Base-by-base conservation (phyloP, 192 early-diverging fungal genomes). In the Dispira parvispora region DNA sequence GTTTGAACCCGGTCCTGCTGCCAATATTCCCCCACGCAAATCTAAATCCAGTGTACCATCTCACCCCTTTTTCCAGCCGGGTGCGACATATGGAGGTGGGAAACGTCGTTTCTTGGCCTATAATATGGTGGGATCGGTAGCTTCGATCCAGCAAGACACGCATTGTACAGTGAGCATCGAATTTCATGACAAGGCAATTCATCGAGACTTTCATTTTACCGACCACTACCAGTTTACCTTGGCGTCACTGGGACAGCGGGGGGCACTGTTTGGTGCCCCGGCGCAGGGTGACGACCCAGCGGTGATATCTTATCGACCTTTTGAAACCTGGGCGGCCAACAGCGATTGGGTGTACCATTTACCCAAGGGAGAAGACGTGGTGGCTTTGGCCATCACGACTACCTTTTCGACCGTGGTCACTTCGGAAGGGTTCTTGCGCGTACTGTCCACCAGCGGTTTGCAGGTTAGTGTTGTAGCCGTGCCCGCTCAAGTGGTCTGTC, bases 111-210 rank as follows among this genome's bases (percentile, higher is more conserved):
- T 84, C 56, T 70, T 87, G 75, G 90, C 85, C 16, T 92, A 92
- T 70, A 94, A 94, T 65, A 71, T 92, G 70, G 64, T 91, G 16
- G 95, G 95, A 23, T 72, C 79, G 6, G 83, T 98, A 18, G 79
- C 80, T 52, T 75, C 83, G 8, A 81, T 91, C 32, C 77, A 84
- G 43, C 79, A 89, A 63, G 78, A 75, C 14, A 71, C 80, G 2
- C 81, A 89, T 71, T 79, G 80, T 23, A 89, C 84, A 13, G 67
- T 98, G 16, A 85, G 89, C 67, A 84, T 98, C 6, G 86, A 88
- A 52, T 94, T 88, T 64, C 86, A 93, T 69, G 92, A 98, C 77
- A 83, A 89, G 63, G 77, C 88, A 16, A 62, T 80, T 9, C 71
- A 80, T 50, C 78, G 89, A 43, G 85, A 86, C 62, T 87, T 87